phyloP scores from a whole-genome alignment of 345 rosid species.

The Lepidium africanum region DNA sequence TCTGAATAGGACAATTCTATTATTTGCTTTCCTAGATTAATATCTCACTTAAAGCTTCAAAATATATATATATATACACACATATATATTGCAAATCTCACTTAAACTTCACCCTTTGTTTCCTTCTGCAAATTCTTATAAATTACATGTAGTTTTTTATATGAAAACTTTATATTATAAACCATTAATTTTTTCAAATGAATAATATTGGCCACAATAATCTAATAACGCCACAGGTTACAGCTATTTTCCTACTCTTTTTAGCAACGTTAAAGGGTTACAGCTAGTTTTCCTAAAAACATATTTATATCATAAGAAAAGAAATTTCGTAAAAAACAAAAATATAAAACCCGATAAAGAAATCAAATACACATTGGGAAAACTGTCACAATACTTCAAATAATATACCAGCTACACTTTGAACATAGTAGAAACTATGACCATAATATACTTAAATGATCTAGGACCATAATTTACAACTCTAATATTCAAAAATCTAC shows the following conservation, averaged over 20 bases:
- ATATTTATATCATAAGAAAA: background rate
- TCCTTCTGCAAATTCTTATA: conserved; percentile 1
- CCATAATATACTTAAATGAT: background rate
- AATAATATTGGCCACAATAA: conserved; percentile 1
- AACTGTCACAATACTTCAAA: background rate
- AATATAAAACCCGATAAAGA: background rate
- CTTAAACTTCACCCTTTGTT: conserved; percentile 14
- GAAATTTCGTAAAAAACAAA: background rate
- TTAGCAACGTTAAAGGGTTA: background rate
- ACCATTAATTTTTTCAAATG: background rate
- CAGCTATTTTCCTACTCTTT: conserved; percentile 1
- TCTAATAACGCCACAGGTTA: conserved; percentile 14
- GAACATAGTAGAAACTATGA: background rate
- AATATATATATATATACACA: too few relatives aligned
- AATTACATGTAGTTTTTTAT: too few relatives aligned
- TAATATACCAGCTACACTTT: background rate
- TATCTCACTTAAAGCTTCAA: too few relatives aligned
- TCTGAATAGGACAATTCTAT: conserved; percentile 23
- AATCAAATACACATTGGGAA: conserved; percentile 1
- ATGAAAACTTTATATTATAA: background rate
- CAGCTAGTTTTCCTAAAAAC: conserved; percentile 11
- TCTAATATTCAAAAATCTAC: background rate
- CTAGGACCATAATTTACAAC: background rate
- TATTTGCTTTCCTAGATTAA: conserved; percentile 2
- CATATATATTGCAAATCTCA: conserved; percentile 1